phyloP scores from a whole-genome alignment of 192 early-diverging fungal genomes.

The Backusella macrospora region DNA sequence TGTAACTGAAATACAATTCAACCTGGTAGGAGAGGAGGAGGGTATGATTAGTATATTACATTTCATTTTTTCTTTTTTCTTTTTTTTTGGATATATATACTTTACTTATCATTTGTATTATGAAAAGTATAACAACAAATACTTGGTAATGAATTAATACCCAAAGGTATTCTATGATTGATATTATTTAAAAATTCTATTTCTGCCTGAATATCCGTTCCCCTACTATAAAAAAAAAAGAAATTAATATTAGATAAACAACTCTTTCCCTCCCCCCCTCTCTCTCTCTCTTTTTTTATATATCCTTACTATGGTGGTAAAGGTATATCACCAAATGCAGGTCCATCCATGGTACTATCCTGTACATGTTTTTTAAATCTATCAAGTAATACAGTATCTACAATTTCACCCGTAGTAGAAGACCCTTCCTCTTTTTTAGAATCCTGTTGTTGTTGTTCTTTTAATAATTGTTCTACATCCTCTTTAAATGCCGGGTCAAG shows the following conservation, averaged over 20 bases:
- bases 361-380: conserved; percentile 22
- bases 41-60: too few species aligned
- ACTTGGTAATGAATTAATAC: conserved; percentile 73
- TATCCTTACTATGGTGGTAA: conserved; percentile 67
- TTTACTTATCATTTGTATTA: conserved; percentile 77
- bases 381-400: conserved; percentile 2
- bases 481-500: conserved; percentile 72
- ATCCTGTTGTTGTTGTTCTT: conserved; percentile 47
- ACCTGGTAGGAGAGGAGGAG: too few species aligned
- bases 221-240: conserved; percentile 54
- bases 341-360: conserved; percentile 59
- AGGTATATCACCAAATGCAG: conserved; percentile 67
- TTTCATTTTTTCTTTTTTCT: background rate
- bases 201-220: conserved; percentile 78
- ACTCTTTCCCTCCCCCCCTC: too few species aligned
- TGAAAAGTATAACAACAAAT: conserved; percentile 96
- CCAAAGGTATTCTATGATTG: conserved; percentile 71
- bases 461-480: conserved; percentile 82
- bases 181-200: conserved; percentile 77
- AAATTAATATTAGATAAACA: background rate
- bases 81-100: background rate
- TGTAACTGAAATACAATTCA: conserved; percentile 83
- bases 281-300: background rate
- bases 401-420: background rate
- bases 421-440: background rate